phyloP scores from a whole-genome alignment of 106 monocot genomes.

The Acanthochlamys bracteata region DNA sequence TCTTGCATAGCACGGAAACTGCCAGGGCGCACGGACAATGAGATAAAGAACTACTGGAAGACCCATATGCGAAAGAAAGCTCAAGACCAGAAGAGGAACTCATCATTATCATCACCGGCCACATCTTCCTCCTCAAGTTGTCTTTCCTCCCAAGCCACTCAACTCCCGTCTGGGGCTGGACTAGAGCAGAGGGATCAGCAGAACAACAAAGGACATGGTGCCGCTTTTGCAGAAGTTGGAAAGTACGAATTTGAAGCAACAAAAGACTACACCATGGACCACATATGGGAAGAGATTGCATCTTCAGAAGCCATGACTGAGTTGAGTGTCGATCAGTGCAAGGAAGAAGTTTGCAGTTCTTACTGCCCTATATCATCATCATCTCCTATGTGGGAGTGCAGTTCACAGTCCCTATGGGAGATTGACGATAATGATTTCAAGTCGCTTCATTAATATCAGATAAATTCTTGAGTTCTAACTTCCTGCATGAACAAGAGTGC shows the following conservation, averaged over 20 bases:
- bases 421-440: conserved; percentile 41
- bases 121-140: background rate
- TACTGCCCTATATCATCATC: background rate
- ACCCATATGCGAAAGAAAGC: conserved; percentile 81
- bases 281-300: conserved; percentile 62
- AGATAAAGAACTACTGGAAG: conserved; percentile 91
- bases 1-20: conserved; percentile 60
- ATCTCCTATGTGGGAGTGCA: conserved; percentile 29
- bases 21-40: conserved; percentile 75
- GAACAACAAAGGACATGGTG: conserved; percentile 1
- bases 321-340: conserved; percentile 11
- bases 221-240: background rate
- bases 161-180: conserved; percentile 2
- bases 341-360: conserved; percentile 1
- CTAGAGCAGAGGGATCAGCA: background rate
- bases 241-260: conserved; percentile 11
- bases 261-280: conserved; percentile 47
- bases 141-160: background rate
- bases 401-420: conserved; percentile 27
- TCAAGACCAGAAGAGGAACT: conserved; percentile 41
- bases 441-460: conserved; percentile 1
- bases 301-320: conserved; percentile 6
- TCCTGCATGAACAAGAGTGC: background rate
- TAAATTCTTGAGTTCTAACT: background rate
- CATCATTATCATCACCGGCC: conserved; percentile 3